Evolutionary conservation across 2,329 filamentous ascomycete species (phyloP).

Genomic region (Colletotrichum gloeosporioides): DNA sequence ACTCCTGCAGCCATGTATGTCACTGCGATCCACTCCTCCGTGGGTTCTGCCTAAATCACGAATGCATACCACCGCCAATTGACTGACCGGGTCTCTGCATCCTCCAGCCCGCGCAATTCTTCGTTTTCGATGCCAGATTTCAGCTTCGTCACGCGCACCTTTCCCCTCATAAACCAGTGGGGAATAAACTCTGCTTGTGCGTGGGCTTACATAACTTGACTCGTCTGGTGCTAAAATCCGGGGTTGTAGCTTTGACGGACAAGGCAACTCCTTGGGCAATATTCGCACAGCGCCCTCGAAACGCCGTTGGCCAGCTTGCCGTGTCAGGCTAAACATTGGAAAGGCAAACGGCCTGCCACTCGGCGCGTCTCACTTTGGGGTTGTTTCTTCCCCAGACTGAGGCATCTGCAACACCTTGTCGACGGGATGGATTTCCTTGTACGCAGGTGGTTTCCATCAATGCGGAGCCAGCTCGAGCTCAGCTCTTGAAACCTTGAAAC

Average conservation of each 20-base stretch:
- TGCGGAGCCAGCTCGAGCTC: neutral
- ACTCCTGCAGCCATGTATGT: neutral
- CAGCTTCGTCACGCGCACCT: neutral
- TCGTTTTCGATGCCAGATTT: neutral
- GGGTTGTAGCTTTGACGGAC: slow-evolving; percentile 14
- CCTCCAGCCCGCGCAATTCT: neutral
- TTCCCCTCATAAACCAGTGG: slow-evolving; percentile 10
- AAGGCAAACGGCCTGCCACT: neutral
- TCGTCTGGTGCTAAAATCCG: slow-evolving; percentile 7
- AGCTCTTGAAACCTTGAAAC: neutral
- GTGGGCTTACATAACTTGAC: slow-evolving; percentile 6
- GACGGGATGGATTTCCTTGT: neutral
- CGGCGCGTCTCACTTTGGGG: neutral
- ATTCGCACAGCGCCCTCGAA: neutral
- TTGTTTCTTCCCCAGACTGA: neutral
- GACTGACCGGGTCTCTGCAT: neutral
- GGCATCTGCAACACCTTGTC: neutral
- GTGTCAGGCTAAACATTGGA: slow-evolving; percentile 5
- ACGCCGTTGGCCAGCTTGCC: neutral
- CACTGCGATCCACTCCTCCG: neutral
- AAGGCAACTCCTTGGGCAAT: slow-evolving; percentile 7
- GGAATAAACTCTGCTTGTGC: slow-evolving; percentile 1
- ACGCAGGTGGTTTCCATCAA: neutral
- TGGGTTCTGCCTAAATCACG: neutral
- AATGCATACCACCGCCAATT: neutral